Base-by-base conservation (phyloP, 2,329 filamentous ascomycete species). In the Fusarium sp. region DNA sequence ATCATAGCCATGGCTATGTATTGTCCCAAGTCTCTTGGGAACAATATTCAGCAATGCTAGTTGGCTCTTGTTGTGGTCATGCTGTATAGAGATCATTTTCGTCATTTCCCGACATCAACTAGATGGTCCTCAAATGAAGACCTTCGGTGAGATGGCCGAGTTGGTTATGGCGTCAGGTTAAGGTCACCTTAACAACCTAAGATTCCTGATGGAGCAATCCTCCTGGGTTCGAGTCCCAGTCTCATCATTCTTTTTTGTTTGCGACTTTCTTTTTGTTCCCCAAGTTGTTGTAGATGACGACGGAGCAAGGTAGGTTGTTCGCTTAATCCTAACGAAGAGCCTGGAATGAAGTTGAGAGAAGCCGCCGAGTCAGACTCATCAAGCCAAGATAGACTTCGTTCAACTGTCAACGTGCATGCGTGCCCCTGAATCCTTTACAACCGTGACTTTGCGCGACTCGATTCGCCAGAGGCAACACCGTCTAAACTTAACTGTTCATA, bases 141-240 rank as follows among this genome's bases (percentile, higher is more conserved):
- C 23, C 36, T 31, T 40, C 37, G 72, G 72, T 74, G 70, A 74
- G 72, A 74, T 74, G 72, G 72, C 72, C 72, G 72, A 74, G 72
- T 74, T 74, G 72, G 72, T 74, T 74, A 73, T 74, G 72, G 72
- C 72, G 72, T 58, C 72, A 74, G 72, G 72, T 74, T 74, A 74
- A 74, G 72, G 72, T 73, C 40, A 74, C 72, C 72, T 74, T 74
- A 71, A 74, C 72, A 73, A 65, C 63, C 63, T 64, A 69, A 47
- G 11, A 56, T 74, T 74, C 72, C 72, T 74, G 72, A 53, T 74
- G 72, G 70, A 75, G 70, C 72, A 75, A 74, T 75, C 71, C 72
- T 74, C 72, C 71, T 75, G 72, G 72, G 72, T 74, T 74, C 72
- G 68, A 74, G 66, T 74, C 72, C 72, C 72, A 74, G 72, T 74